Evolutionary conservation across 805 yeast genomes (phyloP), one percentile per base, ranked within the genome.

Genomic region (Yamadazyma paraphyllophila): DNA sequence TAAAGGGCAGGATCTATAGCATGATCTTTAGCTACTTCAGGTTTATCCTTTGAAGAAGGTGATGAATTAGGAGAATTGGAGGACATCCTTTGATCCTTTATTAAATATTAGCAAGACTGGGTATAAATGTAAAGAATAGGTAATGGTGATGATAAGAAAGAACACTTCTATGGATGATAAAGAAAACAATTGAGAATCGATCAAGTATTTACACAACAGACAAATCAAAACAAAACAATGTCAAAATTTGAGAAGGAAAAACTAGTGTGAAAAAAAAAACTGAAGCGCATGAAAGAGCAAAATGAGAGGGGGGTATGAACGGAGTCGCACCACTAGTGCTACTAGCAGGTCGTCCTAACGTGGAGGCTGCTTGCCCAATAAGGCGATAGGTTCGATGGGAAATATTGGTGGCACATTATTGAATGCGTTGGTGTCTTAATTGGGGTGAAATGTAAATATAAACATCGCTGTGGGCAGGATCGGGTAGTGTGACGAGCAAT

Each of bases 1-100:
- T 68, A 66, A 41, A 68, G 64, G 41, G 61, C 56, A 16, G 71
- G 72, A 44, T 69, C 74, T 25, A 65, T 62, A 24, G 56, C 48
- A 41, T 37, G 42, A 29, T 44, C 43, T 27, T 33, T 44, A 14
- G 37, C 6, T 4, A 20, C 24, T 20, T 20, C 35, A 15, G 39
- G 10, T 5, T 35, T 20, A 11, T 29, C 24, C 27, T 39, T 54
- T 52, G 26, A 62, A 49, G 71, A 60, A 11, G 74, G 74, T 10
- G 74, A 68, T 37, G 71, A 67, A 20, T 58, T 64, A 38, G 63
- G 53, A 44, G 54, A 62, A 20, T 61, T 59, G 16, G 65, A 54
- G 68, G 63, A 63, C 20, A 29, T 29, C 31, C 31, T 29, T 29
- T 29, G 24, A 29, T 29, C 31, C 31, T 29, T 29, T 20, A 20